Base-by-base conservation (phyloP, 2,329 filamentous ascomycete species). In the Xylariales sp. region DNA sequence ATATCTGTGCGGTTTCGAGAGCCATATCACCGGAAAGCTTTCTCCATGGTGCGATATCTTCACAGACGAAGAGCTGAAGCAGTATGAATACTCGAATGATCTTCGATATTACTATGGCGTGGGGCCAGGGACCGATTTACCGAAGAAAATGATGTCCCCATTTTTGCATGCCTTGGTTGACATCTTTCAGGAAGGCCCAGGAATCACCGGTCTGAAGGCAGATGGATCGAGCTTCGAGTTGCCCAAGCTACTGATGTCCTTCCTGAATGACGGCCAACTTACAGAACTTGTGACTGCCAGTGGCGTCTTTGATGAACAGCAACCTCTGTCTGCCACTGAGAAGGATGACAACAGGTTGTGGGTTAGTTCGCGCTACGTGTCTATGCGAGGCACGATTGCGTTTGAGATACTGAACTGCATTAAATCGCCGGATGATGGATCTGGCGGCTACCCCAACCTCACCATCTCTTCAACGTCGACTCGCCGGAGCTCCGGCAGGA, bases 1-100 rank as follows among this genome's bases (percentile, higher is more conserved):
- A 0, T 84, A 86, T 50, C 67, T 85, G n/a, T 87, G 82, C 50
- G 82, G 80, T 4, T 86, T 83, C 45, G 82, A 87, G 52, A 79
- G 74, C 3, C 82, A 86, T 51, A 84, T 86, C 48, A 78, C 69
- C 0, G 81, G 82, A 1, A 63, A 61, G 2, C 57, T 76, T 4
- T 83, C 78, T 4, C 76, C 80, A 0, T 85, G 77, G 65, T 86
- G 82, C 55, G 64, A 65, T 38, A 66, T 82, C 12, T 80, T 84
- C 51, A 80, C 73, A 3, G 66, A 81, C 24, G 65, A 76, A 3
- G 82, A 86, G 56, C 68, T 83, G 41, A 64, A 72, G 21, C 62
- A 74, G 49, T 86, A 85, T 49, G 80, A 85, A 51, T 86, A 86
- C 56, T 68, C 71, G 2, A 80, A 86, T 48, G 82, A 86, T 52